These are phyloP conservation scores for Funneliformis geosporum DNA, from an alignment of 192 early-diverging fungal genomes.

Conservation along the genomic window DNA sequence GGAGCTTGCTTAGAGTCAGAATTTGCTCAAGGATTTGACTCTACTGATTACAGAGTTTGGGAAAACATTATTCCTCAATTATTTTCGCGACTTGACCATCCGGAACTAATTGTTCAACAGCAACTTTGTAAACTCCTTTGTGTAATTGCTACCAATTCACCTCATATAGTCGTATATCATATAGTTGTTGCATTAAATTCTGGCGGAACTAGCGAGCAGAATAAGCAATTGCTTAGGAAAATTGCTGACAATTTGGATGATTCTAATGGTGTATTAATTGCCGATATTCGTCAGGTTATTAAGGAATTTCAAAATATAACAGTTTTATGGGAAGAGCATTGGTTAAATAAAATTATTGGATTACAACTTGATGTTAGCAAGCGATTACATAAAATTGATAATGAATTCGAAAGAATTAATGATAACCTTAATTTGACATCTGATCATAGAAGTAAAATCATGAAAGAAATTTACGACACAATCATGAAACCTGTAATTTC, in stretches of 20 bases:
- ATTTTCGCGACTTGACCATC: conserved; percentile 71
- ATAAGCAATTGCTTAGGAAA: conserved; percentile 39
- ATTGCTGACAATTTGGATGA: conserved; percentile 45
- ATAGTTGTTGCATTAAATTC: conserved; percentile 58
- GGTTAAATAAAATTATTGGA: conserved; percentile 66
- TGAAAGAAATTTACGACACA: conserved; percentile 53
- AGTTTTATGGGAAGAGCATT: conserved; percentile 81
- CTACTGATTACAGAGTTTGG: conserved; percentile 55
- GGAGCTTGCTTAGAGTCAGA: conserved; percentile 50
- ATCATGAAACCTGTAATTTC: conserved; percentile 61
- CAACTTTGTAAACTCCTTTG: conserved; percentile 56
- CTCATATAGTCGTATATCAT: conserved; percentile 70
- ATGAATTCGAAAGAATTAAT: conserved; percentile 58
- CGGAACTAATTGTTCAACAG: conserved; percentile 54
- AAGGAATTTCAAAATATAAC: conserved; percentile 68
- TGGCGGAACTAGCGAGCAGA: conserved; percentile 42
- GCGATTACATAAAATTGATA: conserved; percentile 55
- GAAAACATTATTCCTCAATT: conserved; percentile 72
- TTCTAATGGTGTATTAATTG: conserved; percentile 47
- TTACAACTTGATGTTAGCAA: conserved; percentile 59
- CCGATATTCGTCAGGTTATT: conserved; percentile 57
- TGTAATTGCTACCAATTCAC: conserved; percentile 59
- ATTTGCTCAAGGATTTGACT: conserved; percentile 47
- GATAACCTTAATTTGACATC: conserved; percentile 40
- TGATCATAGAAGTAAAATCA: conserved; percentile 47